phyloP scores from a whole-genome alignment of 2,329 filamentous ascomycete species.

The Ilyonectria destructans region DNA sequence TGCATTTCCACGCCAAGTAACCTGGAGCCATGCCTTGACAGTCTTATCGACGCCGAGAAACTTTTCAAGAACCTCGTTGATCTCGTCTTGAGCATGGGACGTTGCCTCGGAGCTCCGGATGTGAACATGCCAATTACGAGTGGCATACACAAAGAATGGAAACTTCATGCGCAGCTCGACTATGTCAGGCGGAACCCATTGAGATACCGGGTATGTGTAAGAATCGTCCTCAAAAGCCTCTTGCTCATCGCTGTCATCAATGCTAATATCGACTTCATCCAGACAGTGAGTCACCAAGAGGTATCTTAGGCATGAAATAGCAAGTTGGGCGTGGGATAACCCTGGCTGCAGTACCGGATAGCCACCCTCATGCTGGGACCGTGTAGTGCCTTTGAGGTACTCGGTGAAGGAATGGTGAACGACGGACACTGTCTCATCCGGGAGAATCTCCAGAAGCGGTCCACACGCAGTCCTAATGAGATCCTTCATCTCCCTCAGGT shows the following conservation, averaged over 20 bases:
- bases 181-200: background rate
- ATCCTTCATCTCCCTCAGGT: conserved; percentile 53
- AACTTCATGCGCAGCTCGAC: background rate
- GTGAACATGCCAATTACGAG: background rate
- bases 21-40: conserved; percentile 5
- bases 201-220: background rate
- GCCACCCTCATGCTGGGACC: background rate
- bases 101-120: background rate
- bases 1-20: background rate
- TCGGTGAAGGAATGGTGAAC: conserved; percentile 67
- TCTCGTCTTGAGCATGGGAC: background rate
- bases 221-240: background rate
- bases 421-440: conserved; percentile 62
- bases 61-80: conserved; percentile 1
- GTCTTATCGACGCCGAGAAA: conserved; percentile 2
- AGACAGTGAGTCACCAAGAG: background rate
- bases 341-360: conserved; percentile 2
- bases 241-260: background rate
- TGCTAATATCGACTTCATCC: background rate
- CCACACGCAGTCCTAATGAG: conserved; percentile 60
- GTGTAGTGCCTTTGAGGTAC: conserved; percentile 51
- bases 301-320: background rate
- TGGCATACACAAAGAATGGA: background rate
- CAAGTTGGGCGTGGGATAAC: background rate
- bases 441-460: conserved; percentile 61